phyloP scores from a whole-genome alignment of 78 protist species.

The Tieghemostelium lacteum region DNA sequence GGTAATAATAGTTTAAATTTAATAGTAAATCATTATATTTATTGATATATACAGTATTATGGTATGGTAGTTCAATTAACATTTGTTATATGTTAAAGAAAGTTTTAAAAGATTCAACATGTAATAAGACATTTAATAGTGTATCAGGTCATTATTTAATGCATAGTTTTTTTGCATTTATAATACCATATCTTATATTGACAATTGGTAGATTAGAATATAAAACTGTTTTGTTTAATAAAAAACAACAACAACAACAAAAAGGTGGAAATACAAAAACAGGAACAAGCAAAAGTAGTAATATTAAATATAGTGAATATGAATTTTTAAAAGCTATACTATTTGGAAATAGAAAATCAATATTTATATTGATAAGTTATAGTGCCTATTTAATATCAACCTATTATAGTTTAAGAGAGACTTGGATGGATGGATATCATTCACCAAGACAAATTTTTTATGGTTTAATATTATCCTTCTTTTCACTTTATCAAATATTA shows the following conservation, averaged over 20 bases:
- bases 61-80: slow-evolving; percentile 67
- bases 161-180: slow-evolving; percentile 34
- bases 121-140: slow-evolving; percentile 33
- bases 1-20: slow-evolving; percentile 8
- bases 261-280: neutral
- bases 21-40: slow-evolving; percentile 39
- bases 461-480: slow-evolving; percentile 27
- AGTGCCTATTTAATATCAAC: neutral
- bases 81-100: slow-evolving; percentile 32
- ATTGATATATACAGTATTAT: slow-evolving; percentile 27
- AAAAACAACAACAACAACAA: neutral
- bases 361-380: slow-evolving; percentile 14
- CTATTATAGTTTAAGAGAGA: slow-evolving; percentile 5
- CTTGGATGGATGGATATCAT: slow-evolving; percentile 61
- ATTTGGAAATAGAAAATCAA: neutral
- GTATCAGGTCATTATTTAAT: slow-evolving; percentile 65
- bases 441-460: slow-evolving; percentile 55
- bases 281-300: neutral
- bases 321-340: no score
- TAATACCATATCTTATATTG: slow-evolving; percentile 49
- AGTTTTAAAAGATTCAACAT: slow-evolving; percentile 19
- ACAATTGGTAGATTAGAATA: slow-evolving; percentile 60
- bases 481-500: slow-evolving; percentile 31
- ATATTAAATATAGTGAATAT: no score
- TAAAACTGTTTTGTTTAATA: slow-evolving; percentile 2